phyloP scores from a whole-genome alignment of 169 alveolate genomes.

The Plasmodium relictum region DNA sequence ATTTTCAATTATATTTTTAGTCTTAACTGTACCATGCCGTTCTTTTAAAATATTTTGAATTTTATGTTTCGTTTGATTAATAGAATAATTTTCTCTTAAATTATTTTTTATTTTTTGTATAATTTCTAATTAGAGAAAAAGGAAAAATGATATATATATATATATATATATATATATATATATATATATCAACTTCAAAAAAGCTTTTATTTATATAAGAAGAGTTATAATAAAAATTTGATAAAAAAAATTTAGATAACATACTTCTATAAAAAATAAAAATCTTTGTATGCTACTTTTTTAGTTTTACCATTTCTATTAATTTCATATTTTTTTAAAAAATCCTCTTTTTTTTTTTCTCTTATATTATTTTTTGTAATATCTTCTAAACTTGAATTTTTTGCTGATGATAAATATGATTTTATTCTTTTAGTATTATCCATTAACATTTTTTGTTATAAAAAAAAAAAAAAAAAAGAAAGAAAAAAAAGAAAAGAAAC shows the following conservation, averaged over 20 bases:
- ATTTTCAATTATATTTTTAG: background rate
- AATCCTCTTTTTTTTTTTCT: constrained; percentile 8
- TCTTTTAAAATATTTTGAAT: constrained; percentile 5
- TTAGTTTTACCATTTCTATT: constrained; percentile 33
- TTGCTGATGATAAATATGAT: background rate
- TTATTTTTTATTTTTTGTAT: too few species aligned
- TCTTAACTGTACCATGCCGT: background rate
- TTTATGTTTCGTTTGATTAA: background rate
- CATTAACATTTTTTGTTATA: constrained; percentile 3
- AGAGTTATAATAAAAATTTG: too few species aligned
- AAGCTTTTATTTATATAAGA: too few species aligned
- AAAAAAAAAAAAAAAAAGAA: background rate
- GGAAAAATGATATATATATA: too few species aligned
- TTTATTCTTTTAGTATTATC: constrained; percentile 5
- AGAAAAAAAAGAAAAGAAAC: background rate
- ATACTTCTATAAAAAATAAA: too few species aligned
- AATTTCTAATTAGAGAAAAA: too few species aligned
- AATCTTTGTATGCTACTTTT: constrained; percentile 2
- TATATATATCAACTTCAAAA: too few species aligned
- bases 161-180: too few species aligned
- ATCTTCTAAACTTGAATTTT: background rate
- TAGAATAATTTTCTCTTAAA: constrained; percentile 1
- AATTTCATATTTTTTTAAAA: constrained; percentile 30
- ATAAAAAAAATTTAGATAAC: too few species aligned
- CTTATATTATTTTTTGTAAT: background rate